Evolutionary conservation across 495 filamentous ascomycete species (phyloP), one percentile per base, ranked within the genome.

Genomic region (Annulohypoxylon maeteangense): DNA sequence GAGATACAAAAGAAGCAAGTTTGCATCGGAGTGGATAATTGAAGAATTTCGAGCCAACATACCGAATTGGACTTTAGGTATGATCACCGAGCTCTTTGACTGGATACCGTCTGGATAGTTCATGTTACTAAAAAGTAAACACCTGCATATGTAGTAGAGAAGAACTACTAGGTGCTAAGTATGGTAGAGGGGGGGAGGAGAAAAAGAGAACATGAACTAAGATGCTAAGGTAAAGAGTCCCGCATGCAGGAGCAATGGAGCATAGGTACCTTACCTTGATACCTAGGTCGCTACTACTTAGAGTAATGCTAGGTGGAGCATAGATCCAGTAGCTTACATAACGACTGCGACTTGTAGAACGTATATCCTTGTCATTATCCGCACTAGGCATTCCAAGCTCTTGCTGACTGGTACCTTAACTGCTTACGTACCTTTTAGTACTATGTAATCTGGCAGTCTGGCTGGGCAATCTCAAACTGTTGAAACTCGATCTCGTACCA

Each of bases 61-160:
- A 36, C 38, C 32, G 47, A 42, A 40, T 27, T 27, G 32, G 20
- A 58, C 45, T 45, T 29, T 27, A n/a, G 47, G 47, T 68, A 48
- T 40, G 25, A 38, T 36, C 45, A 61, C 65, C 36, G 57, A 59
- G 11, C 16, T 50, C 38, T 55, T 51, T 54, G 29, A 67, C 54
- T 53, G 45, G 62, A 48, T 48, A 36, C 50, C 50, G 16, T 36
- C 22, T 48, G 42, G 58, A 48, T 54, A 56, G 45, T 54, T 54
- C 45, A 42, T 34, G 40, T 56, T 45, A 54, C 50, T 64, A 56
- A 56, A 56, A 45, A 55, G 48, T 45, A 64, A 64, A 51, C 20
- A 29, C 48, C 23, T 53, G 48, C 48, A 54, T 63, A 32, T 44
- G n/a, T 31, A 50, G 29, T 40, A 23, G 27, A n/a, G n/a, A n/a